Conservation (phyloP, 164 flowering plant genomes). For the Buxus sempervirens region DNA sequence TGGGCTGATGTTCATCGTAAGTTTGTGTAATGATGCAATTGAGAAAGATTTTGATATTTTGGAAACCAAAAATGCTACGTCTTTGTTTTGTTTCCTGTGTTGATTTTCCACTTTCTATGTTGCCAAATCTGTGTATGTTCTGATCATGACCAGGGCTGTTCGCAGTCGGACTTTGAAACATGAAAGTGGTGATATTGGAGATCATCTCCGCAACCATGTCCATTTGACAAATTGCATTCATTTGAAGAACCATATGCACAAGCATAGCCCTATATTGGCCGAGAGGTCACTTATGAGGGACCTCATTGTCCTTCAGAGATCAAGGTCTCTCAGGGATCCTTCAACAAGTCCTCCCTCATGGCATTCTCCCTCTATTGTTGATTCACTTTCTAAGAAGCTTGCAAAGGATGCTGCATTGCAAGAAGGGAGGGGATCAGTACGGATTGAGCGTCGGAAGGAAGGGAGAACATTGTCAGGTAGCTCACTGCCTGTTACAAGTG, state of each 20-base stretch:
- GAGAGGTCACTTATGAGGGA: slow-evolving; percentile 85
- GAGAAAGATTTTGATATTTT: slow-evolving; percentile 14
- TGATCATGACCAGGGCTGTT: slow-evolving; percentile 81
- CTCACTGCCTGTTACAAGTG: slow-evolving; percentile 37
- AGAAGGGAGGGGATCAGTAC: slow-evolving; percentile 63
- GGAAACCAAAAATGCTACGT: slow-evolving; percentile 19
- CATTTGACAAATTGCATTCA: slow-evolving; percentile 95
- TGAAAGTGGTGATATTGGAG: slow-evolving; percentile 71
- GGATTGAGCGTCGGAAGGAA: slow-evolving; percentile 38
- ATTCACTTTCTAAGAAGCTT: slow-evolving; percentile 43
- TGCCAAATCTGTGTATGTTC: slow-evolving; percentile 19
- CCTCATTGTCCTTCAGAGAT: slow-evolving; percentile 80
- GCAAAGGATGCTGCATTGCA: slow-evolving; percentile 38
- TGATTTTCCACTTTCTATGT: slow-evolving; percentile 18
- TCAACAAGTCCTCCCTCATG: slow-evolving; percentile 85
- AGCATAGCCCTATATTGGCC: slow-evolving; percentile 67
- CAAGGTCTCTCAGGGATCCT: slow-evolving; percentile 90
- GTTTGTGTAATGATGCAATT: slow-evolving; percentile 1
- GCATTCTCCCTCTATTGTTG: slow-evolving; percentile 69
- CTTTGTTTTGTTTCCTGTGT: slow-evolving; percentile 17
- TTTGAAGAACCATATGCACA: slow-evolving; percentile 94
- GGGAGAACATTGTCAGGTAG: slow-evolving; percentile 41
- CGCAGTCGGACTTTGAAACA: slow-evolving; percentile 72
- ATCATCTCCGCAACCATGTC: slow-evolving; percentile 88
- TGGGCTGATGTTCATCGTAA: background rate